Base-by-base conservation (phyloP, 768 basidiomycete species). In the Polyporus arcularius region DNA sequence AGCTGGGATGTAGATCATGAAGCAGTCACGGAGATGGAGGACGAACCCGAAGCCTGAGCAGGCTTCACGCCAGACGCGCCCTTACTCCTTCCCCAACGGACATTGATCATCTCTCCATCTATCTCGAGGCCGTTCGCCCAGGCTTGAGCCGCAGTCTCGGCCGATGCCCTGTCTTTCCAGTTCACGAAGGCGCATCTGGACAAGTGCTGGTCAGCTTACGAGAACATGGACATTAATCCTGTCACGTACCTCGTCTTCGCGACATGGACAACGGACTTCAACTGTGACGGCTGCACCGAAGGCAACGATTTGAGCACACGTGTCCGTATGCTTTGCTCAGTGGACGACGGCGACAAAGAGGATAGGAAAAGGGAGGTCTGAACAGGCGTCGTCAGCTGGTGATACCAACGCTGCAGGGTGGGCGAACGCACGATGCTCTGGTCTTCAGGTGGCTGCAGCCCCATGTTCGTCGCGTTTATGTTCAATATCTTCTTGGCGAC, bases 51-150 rank as follows among this genome's bases (percentile, higher is more conserved):
- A 30, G 67, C 18, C 48, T 67, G 61, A 21, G 62, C 57, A 43
- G 65, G 30, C 51, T 68, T 63, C 7, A 65, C 65, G 53, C 82
- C 83, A 3, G 68, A 65, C 26, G 72, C 61, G 72, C 75, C 76
- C 78, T 74, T 84, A 68, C 92, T 88, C 60, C 95, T 82, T 4
- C 96, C 96, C 96, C 96, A 99, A 65, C 89, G 92, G 30, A 96
- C 83, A 47, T 82, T 78, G 10, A 90, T 82, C 38, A 78, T 79
- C 70, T 89, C 86, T 1, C 86, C 89, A 31, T 93, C 89, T 28
- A 98, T 79, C 65, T 96, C 96, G 10, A 98, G 78, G 1, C 96
- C 95, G 63, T 88, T 87, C n/a, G 93, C 85, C 86, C 96, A 94
- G 10, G 90, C 88, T 63, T 91, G 85, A 0, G 96, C 96, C 0